phyloP scores from a whole-genome alignment of 2,329 filamentous ascomycete species.

The Colletotrichum shisoi region DNA sequence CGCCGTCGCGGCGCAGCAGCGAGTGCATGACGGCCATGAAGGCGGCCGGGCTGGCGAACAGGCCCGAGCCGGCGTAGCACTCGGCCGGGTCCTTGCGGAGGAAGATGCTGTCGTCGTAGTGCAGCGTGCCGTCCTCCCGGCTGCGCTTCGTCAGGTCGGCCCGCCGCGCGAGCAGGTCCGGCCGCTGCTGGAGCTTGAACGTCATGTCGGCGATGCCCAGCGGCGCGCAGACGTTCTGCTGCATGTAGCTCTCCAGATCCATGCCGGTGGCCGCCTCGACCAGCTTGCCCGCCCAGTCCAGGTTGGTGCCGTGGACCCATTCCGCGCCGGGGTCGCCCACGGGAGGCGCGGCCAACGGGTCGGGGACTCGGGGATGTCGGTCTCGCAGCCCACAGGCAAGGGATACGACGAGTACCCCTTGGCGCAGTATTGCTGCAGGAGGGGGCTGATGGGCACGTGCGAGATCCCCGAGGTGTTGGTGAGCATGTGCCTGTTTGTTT shows the following conservation, averaged over 20 bases:
- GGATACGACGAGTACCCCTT: too few species aligned
- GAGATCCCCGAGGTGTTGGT: too few species aligned
- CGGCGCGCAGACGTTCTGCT: slow-evolving; percentile 52
- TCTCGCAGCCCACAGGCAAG: too few species aligned
- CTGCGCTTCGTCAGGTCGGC: slow-evolving; percentile 36
- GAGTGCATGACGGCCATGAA: slow-evolving; percentile 57
- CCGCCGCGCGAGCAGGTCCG: slow-evolving; percentile 21
- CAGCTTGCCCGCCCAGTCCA: slow-evolving; percentile 63
- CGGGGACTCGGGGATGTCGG: neutral
- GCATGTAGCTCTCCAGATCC: slow-evolving; percentile 55
- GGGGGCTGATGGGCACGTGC: too few species aligned
- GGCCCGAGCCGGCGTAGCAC: slow-evolving; percentile 49
- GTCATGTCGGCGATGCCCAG: slow-evolving; percentile 31
- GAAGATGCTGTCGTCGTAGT: slow-evolving; percentile 34
- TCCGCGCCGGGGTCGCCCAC: slow-evolving; percentile 45
- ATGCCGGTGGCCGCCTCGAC: slow-evolving; percentile 57
- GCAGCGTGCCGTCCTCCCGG: slow-evolving; percentile 28
- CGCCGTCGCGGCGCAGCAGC: slow-evolving; percentile 58
- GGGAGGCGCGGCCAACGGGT: slow-evolving; percentile 8
- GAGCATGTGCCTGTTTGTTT: too few species aligned
- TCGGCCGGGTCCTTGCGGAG: slow-evolving; percentile 25
- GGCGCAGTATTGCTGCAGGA: too few species aligned
- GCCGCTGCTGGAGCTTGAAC: slow-evolving; percentile 43
- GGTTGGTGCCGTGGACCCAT: slow-evolving; percentile 55
- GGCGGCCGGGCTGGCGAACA: slow-evolving; percentile 48